phyloP scores from a whole-genome alignment of 768 basidiomycete genomes.

The Asterophora parasitica region DNA sequence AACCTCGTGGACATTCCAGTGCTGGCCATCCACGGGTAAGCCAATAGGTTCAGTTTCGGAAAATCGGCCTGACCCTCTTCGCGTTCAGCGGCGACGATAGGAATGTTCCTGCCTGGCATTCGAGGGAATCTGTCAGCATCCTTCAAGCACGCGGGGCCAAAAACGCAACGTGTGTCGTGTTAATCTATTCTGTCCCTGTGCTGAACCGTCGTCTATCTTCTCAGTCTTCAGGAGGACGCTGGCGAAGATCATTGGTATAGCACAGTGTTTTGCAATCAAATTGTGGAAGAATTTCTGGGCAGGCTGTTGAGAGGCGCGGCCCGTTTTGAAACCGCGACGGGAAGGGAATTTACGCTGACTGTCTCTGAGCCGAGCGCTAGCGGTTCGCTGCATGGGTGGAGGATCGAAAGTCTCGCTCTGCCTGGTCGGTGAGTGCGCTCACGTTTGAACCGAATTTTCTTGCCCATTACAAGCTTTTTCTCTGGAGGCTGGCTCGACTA shows the following conservation, averaged over 20 bases:
- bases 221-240: constrained; percentile 58
- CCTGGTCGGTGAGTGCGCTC: constrained; percentile 56
- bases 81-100: constrained; percentile 62
- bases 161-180: constrained; percentile 43
- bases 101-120: constrained; percentile 88
- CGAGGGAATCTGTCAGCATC: constrained; percentile 57
- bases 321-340: background rate
- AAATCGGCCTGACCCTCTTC: constrained; percentile 1
- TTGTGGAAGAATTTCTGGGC: constrained; percentile 55
- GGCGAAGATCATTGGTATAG: constrained; percentile 70
- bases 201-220: background rate
- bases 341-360: constrained; percentile 61
- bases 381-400: constrained; percentile 69
- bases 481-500: constrained; percentile 34
- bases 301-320: constrained; percentile 2
- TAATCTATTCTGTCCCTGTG: background rate
- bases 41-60: background rate
- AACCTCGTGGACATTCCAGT: constrained; percentile 70
- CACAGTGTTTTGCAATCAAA: constrained; percentile 47
- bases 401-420: constrained; percentile 48
- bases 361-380: constrained; percentile 64
- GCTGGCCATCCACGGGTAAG: constrained; percentile 76
- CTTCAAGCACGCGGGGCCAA: constrained; percentile 50
- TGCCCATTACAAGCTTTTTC: background rate
- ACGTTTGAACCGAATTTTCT: background rate